Evolutionary conservation across 2,329 filamentous ascomycete species (phyloP).

Genomic region (Sporothrix schenckii): DNA sequence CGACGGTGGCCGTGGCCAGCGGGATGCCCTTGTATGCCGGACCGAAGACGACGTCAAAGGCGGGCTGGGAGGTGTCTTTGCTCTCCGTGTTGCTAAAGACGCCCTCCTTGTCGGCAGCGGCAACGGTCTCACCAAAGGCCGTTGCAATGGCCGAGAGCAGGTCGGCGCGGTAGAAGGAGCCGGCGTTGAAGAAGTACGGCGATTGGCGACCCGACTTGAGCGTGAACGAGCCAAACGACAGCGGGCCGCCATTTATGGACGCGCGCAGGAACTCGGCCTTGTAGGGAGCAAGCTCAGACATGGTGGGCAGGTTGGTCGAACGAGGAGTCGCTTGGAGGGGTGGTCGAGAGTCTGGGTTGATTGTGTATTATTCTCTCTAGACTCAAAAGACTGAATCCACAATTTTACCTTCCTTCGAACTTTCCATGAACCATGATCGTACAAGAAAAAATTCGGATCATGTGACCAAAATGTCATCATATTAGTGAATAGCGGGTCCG

Average conservation of each 20-base stretch:
- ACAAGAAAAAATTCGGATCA: too few species aligned
- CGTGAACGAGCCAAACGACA: slow-evolving; percentile 81
- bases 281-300: slow-evolving; percentile 57
- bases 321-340: neutral
- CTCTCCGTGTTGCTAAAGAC: neutral
- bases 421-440: too few species aligned
- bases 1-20: slow-evolving; percentile 69
- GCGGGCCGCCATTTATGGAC: slow-evolving; percentile 67
- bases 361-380: too few species aligned
- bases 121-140: slow-evolving; percentile 74
- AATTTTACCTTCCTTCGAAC: too few species aligned
- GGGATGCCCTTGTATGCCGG: slow-evolving; percentile 98
- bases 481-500: too few species aligned
- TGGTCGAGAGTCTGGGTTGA: too few species aligned
- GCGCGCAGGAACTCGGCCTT: slow-evolving; percentile 74
- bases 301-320: slow-evolving; percentile 20
- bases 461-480: too few species aligned
- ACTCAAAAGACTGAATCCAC: too few species aligned
- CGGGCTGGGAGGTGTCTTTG: slow-evolving; percentile 22
- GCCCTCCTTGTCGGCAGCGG: slow-evolving; percentile 34
- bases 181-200: slow-evolving; percentile 98
- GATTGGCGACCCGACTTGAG: slow-evolving; percentile 91
- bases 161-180: slow-evolving; percentile 80
- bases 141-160: slow-evolving; percentile 76
- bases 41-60: slow-evolving; percentile 84